Conservation (phyloP, 169 alveolate species). For the Cryptosporidium xiaoi region DNA sequence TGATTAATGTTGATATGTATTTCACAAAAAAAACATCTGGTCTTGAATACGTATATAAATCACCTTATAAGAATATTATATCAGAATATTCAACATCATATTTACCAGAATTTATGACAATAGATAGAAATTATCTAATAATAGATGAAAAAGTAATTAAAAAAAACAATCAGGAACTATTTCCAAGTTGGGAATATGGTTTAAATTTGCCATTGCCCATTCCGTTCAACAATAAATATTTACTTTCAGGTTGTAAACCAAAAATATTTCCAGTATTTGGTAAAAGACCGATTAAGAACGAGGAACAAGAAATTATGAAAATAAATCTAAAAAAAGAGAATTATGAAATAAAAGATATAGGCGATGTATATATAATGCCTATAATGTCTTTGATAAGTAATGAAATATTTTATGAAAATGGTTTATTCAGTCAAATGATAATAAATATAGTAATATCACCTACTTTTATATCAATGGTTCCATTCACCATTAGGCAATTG, state of each 20-base stretch:
- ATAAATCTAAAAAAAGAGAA: neutral
- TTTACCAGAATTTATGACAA: constrained; percentile 49
- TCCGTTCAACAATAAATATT: constrained; percentile 22
- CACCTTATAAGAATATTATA: constrained; percentile 16
- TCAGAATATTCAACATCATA: constrained; percentile 53
- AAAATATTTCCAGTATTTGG: constrained; percentile 74
- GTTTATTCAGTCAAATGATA: neutral
- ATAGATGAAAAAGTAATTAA: too few species aligned
- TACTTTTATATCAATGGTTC: constrained; percentile 44
- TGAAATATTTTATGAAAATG: neutral
- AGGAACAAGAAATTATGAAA: neutral
- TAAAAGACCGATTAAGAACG: constrained; percentile 35
- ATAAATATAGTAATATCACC: constrained; percentile 40
- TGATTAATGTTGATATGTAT: constrained; percentile 46
- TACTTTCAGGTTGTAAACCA: constrained; percentile 25
- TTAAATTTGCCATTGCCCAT: constrained; percentile 41
- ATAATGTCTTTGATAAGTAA: constrained; percentile 23
- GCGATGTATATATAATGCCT: constrained; percentile 42
- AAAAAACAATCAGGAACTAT: neutral
- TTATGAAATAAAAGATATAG: neutral
- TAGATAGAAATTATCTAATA: neutral
- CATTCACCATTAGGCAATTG: constrained; percentile 36
- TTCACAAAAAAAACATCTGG: constrained; percentile 41
- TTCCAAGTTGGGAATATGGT: constrained; percentile 73
- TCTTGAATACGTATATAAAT: constrained; percentile 19